Percentiles rank a stretch among this genome's conserved stretches.
Evolutionary conservation across 2,329 filamentous ascomycete genomes (phyloP).

Genomic region (Gyromitra esculenta): DNA sequence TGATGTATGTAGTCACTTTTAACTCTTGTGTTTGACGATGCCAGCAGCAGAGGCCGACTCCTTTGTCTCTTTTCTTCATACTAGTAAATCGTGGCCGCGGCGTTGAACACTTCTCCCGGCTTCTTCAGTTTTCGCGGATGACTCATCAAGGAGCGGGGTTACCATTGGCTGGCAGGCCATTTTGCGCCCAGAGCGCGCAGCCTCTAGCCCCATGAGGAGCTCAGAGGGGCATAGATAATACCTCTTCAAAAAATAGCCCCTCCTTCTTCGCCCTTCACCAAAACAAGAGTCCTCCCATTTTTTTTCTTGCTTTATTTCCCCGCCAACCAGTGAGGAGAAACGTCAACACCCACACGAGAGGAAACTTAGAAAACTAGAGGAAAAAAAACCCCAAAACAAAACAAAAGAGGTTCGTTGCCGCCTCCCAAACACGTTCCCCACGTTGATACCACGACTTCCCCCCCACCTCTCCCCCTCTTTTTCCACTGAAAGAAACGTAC

Average conservation of each 20-base stretch:
- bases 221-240: conserved; percentile 49
- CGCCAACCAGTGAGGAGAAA: conserved; percentile 50
- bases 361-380: conserved; percentile 32
- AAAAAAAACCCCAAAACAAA: conserved; percentile 44
- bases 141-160: conserved; percentile 48
- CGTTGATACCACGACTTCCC: conserved; percentile 45
- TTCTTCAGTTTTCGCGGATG: conserved; percentile 53
- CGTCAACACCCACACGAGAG: conserved; percentile 41
- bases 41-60: conserved; percentile 19
- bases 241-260: conserved; percentile 53
- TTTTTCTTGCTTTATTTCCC: conserved; percentile 42
- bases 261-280: conserved; percentile 47
- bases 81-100: conserved; percentile 4
- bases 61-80: conserved; percentile 33
- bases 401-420: conserved; percentile 52
- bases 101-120: conserved; percentile 47
- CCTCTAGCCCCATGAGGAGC: conserved; percentile 48
- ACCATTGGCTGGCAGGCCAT: conserved; percentile 41
- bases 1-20: conserved; percentile 27
- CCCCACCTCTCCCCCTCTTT: conserved; percentile 50
- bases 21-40: conserved; percentile 31
- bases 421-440: conserved; percentile 48
- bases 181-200: conserved; percentile 17
- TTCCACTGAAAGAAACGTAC: conserved; percentile 40
- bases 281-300: conserved; percentile 48